Conservation (phyloP, 2,329 filamentous ascomycete genomes). For the Thyridium curvatum region DNA sequence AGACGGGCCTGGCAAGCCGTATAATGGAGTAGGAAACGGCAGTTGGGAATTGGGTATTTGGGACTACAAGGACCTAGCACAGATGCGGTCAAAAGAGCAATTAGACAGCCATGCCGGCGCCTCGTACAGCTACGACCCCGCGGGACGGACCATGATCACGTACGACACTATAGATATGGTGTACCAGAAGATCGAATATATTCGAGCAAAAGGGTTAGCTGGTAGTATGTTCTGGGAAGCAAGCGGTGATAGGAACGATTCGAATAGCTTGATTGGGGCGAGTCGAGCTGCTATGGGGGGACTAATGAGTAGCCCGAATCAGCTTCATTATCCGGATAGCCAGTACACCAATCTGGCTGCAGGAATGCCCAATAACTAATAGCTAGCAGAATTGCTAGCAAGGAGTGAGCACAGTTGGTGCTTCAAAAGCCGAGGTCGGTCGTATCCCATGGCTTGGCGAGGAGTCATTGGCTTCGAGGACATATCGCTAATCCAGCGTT, state of each 20-base stretch:
- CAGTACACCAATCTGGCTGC: slow-evolving; percentile 55
- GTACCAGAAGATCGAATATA: slow-evolving; percentile 57
- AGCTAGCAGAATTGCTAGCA: no score
- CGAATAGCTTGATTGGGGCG: slow-evolving; percentile 53
- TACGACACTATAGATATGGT: slow-evolving; percentile 63
- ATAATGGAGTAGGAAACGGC: slow-evolving; percentile 57
- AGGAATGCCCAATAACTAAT: no score
- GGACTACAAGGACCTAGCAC: slow-evolving; percentile 70
- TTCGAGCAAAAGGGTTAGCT: slow-evolving; percentile 56
- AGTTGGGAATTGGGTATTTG: slow-evolving; percentile 70
- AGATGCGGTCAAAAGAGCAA: no score
- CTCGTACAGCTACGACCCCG: slow-evolving; percentile 64
- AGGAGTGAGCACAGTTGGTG: no score
- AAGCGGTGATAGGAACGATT: slow-evolving; percentile 58
- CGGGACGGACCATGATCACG: slow-evolving; percentile 56
- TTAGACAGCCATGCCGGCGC: slow-evolving; percentile 56
- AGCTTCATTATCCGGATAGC: slow-evolving; percentile 43
- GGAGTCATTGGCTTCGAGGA: no score
- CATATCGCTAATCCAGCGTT: no score
- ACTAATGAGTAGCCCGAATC: slow-evolving; percentile 40
- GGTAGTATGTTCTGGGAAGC: slow-evolving; percentile 87
- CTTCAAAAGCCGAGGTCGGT: no score
- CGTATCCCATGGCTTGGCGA: no score
- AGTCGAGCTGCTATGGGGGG: slow-evolving; percentile 32
- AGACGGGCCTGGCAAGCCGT: slow-evolving; percentile 58